Evolutionary conservation across 306 rosid species (phyloP).

Genomic region (Casuarina cunninghamiana): DNA sequence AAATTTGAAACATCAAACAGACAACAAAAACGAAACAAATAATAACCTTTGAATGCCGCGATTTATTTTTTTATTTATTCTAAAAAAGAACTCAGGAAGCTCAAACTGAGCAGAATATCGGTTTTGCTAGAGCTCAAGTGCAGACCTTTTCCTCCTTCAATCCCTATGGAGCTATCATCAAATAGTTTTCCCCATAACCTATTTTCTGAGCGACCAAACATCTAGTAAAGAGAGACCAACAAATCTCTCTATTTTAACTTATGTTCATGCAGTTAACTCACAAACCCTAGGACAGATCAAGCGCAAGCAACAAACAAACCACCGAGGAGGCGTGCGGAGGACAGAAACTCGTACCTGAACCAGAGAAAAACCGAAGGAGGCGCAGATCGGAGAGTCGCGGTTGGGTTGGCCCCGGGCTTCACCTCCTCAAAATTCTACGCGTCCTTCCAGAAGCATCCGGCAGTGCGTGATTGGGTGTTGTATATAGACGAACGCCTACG

Average conservation of each 20-base stretch:
- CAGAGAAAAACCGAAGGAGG: background rate
- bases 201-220: background rate
- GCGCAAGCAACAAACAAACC: background rate
- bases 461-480: background rate
- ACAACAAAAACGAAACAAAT: background rate
- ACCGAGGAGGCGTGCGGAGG: no score
- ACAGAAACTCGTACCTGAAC: background rate
- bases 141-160: background rate
- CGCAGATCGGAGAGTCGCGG: background rate
- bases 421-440: constrained; percentile 1
- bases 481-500: no score
- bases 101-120: background rate
- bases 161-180: no score
- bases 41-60: background rate
- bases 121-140: background rate
- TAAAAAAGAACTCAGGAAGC: no score
- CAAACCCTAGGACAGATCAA: background rate
- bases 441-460: constrained; percentile 29
- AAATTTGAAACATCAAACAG: background rate
- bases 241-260: no score
- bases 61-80: no score
- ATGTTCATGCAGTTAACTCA: no score
- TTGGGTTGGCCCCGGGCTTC: background rate
- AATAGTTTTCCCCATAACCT: no score
- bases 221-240: no score